Evolutionary conservation across 176 grass and related monocot species (phyloP), one percentile per base, ranked within the genome.

Genomic region (Echinochloa phyllopogon): DNA sequence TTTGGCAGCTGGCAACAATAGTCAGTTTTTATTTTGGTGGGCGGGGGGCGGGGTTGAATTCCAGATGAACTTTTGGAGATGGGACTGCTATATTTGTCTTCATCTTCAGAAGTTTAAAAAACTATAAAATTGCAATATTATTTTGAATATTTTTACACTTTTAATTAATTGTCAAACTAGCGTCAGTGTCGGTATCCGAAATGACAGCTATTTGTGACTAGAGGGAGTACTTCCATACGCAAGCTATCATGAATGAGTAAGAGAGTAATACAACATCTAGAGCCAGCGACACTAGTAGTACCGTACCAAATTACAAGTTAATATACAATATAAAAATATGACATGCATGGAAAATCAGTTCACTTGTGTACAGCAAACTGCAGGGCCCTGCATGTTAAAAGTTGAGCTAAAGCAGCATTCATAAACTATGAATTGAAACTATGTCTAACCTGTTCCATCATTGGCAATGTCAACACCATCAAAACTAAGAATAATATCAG

Each of bases 401-500:
- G 18, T 25, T 74, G 18, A 77, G 14, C 70, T 39, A 25, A 71
- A 70, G 21, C 7, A 42, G 11, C 44, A 15, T 62, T 82, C 40
- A 77, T 62, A 39, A 20, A 43, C 8, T 47, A 44, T 4, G 9
- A 71, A 82, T 37, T 4, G 29, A 33, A 33, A 33, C 29, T 65
- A 75, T 1, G 10, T 86, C 78, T 65, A 47, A 95, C 93, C 88
- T 81, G 93, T 98, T 65, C 91, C 96, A 89, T 98, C 96, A 86
- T 98, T 98, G 62, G 93, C 93, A 88, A 95, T 98, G 87, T 98
- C 87, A 74, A 94, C 86, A 57, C 91, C 89, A 92, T 98, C 93
- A 72, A 98, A 95, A 39, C 91, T 92, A 74, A 98, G 89, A 88
- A 98, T 92, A 83, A 98, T 98, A 90, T 98, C 96, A 57, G 96